Base-by-base conservation (phyloP, 225 moss, liverwort and hornwort species). In the Antitrichia curtipendula region DNA sequence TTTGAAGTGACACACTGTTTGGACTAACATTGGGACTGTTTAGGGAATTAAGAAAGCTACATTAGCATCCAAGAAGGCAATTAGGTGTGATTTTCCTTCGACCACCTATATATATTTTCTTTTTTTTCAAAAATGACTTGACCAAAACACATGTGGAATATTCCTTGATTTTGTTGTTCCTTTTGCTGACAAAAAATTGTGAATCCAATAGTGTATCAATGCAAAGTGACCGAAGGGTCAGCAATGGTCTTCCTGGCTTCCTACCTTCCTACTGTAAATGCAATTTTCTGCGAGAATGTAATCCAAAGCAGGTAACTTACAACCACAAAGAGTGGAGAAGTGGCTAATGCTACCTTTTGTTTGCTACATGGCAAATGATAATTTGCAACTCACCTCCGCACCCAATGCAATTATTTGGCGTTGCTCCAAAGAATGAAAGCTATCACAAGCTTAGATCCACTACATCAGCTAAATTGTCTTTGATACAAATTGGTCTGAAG, bases 401-500 rank as follows among this genome's bases (percentile, higher is more conserved):
- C 47, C 53, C 24, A 52, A 23, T 13, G 81, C 78, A 36, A 82
- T 71, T 73, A 59, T 61, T 87, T 36, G 69, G 75, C 22, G 82
- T 13, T 59, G 31, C 77, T 62, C 78, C 78, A 87, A 87, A 62
- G 81, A 70, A 75, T 82, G 43, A 70, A 90, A 75, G 77, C 65
- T 82, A 36, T 86, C 53, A 74, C 40, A 47, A 78, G 62, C 88
- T 85, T 18, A 93, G 84, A 63, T 92, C 91, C 79, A 91, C 90
- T 76, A 94, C 89, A 89, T 94, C 94, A 63, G 85, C 89, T 74
- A 94, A 72, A 73, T 20, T 28, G 24, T 86, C 80, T 79, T 88
- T 66, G 49, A 80, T 52, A 88, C 96, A 98, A 84, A 96, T 91
- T 45, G 98, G 98, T 90, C 96, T 95, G 41, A 96, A 98, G 86